A percentile compares a stretch with the other conserved stretches of the same genome.
Conservation (phyloP, 2,329 filamentous ascomycete species). For the Ophiostoma sp. region DNA sequence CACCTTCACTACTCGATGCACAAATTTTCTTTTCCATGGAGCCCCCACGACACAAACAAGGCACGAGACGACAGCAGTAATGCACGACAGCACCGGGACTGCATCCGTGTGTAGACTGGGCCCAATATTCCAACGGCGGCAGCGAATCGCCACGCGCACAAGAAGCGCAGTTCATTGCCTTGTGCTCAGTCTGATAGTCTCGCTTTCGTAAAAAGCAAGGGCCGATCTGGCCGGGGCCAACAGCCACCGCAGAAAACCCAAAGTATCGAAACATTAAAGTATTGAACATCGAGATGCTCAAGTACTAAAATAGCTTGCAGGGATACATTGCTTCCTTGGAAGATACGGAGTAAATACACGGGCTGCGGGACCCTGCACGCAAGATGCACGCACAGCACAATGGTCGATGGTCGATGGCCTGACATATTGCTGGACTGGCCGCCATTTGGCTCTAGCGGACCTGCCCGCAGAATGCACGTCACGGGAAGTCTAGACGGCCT, state of each 20-base stretch:
- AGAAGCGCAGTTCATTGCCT: neutral
- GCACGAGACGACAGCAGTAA: neutral
- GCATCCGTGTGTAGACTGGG: neutral
- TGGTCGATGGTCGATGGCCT: neutral
- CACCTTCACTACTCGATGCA: neutral
- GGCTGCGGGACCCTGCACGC: neutral
- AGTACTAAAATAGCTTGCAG: neutral
- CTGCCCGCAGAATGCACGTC: constrained; percentile 13
- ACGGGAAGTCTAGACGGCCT: constrained; percentile 10
- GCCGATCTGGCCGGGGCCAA: neutral
- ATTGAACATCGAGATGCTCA: neutral
- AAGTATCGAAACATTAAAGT: neutral
- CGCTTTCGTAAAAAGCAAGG: neutral
- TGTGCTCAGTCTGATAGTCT: neutral
- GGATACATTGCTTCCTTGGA: neutral
- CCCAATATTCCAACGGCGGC: neutral
- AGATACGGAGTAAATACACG: neutral
- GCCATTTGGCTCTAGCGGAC: neutral
- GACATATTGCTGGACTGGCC: neutral
- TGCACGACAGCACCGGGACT: neutral
- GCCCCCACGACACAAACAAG: neutral
- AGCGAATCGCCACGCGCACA: neutral
- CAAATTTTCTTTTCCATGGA: neutral
- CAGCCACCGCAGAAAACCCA: neutral
- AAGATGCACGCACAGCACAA: neutral